Evolutionary conservation across 2,329 filamentous ascomycete species (phyloP).

Genomic region (Claviceps pazoutovae): DNA sequence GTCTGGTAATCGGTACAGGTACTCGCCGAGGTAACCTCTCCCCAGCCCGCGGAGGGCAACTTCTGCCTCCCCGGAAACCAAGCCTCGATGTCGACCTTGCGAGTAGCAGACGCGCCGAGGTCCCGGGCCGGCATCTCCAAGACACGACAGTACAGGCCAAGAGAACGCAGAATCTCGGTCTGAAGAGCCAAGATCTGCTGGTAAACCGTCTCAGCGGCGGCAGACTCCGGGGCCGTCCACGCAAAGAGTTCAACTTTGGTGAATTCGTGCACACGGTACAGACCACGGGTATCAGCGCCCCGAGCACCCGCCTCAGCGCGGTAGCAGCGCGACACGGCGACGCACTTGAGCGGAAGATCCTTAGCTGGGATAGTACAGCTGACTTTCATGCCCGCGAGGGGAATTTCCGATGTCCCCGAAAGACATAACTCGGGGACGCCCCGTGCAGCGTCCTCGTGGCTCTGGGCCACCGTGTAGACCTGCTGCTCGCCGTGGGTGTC

Average conservation of each 20-base stretch:
- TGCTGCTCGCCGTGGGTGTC: conserved; percentile 87
- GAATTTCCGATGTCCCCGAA: conserved; percentile 86
- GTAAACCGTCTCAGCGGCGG: conserved; percentile 46
- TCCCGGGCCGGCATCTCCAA: conserved; percentile 86
- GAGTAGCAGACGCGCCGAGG: conserved; percentile 72
- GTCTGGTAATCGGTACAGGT: conserved; percentile 94
- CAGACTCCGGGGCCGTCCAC: conserved; percentile 55
- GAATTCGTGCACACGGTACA: conserved; percentile 97
- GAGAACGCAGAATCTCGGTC: conserved; percentile 61
- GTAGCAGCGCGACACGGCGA: conserved; percentile 84
- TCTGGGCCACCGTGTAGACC: conserved; percentile 65
- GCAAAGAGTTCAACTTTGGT: conserved; percentile 97
- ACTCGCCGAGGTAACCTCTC: conserved; percentile 81
- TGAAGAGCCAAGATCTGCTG: conserved; percentile 80
- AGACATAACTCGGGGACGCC: conserved; percentile 60
- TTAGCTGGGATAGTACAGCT: conserved; percentile 49
- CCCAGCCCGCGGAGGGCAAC: conserved; percentile 51
- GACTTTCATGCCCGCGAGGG: conserved; percentile 81
- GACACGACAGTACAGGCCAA: conserved; percentile 74
- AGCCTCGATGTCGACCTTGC: conserved; percentile 89
- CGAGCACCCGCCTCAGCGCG: conserved; percentile 86
- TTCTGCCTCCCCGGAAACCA: conserved; percentile 71
- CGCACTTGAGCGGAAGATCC: conserved; percentile 62
- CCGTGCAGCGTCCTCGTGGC: conserved; percentile 39
- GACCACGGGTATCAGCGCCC: conserved; percentile 79